Conservation (phyloP, 164 flowering plant genomes). For the Macadamia integrifolia region DNA sequence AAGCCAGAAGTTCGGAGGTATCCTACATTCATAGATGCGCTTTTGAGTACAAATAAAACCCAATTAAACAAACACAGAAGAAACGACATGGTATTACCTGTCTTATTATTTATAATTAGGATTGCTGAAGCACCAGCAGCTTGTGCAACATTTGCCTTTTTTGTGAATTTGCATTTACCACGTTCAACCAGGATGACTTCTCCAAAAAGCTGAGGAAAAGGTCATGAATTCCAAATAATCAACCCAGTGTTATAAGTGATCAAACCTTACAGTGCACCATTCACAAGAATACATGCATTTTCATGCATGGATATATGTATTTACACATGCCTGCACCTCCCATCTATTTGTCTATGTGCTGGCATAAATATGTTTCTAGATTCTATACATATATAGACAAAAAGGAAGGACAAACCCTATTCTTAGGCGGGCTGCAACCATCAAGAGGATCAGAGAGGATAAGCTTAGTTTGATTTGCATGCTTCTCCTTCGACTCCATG, state of each 20-base stretch:
- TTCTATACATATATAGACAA: not conserved
- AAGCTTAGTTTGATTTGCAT: slow-evolving; percentile 49
- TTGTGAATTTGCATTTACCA: slow-evolving; percentile 82
- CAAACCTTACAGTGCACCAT: not conserved
- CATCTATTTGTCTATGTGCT: too few relatives aligned
- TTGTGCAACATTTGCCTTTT: slow-evolving; percentile 77
- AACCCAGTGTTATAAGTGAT: not conserved
- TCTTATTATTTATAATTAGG: slow-evolving; percentile 69
- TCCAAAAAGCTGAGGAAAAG: slow-evolving; percentile 48
- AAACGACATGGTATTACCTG: slow-evolving; percentile 39
- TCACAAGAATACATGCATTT: not conserved
- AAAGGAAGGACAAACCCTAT: slow-evolving; percentile 35
- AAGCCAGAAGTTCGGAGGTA: too few relatives aligned
- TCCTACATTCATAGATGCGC: too few relatives aligned
- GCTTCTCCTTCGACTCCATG: slow-evolving; percentile 65
- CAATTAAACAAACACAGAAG: not conserved
- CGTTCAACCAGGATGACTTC: slow-evolving; percentile 83
- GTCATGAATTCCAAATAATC: slow-evolving; percentile 1
- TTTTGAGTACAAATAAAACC: too few relatives aligned
- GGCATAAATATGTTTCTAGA: not conserved
- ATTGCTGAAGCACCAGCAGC: slow-evolving; percentile 87
- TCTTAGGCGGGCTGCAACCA: slow-evolving; percentile 49
- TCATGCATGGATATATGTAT: not conserved
- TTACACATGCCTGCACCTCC: not conserved
- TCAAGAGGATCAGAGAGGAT: slow-evolving; percentile 61